Evolutionary conservation across 176 grass and related monocot species (phyloP), one percentile per base, ranked within the genome.

Genomic region (Carex cristatella): DNA sequence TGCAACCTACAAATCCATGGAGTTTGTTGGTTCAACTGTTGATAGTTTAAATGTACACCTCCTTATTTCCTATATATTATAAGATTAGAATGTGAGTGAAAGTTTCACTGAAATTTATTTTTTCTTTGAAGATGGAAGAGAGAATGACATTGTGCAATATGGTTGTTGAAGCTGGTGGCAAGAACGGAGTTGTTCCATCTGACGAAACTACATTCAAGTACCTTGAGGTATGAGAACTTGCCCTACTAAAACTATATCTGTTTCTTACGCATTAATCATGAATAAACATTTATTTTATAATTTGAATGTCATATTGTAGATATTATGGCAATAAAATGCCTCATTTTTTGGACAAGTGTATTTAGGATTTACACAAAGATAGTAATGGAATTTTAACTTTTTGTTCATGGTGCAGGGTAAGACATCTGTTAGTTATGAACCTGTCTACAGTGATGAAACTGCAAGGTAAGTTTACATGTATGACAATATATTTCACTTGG

Each of bases 111-210:
- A 11, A 35, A 59, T 82, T 19, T 28, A 19, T 30, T 42, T 71
- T 60, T 74, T 11, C 1, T 73, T 86, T 64, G 81, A 85, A 97
- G 95, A 94, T 98, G 90, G 95, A 98, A 87, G 95, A 98, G 83
- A 84, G 92, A 79, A 98, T 98, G 95, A 98, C 95, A 69, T 75
- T 94, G 31, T 94, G 95, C 82, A 94, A 98, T 65, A 94, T 98
- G 95, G 92, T 94, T 83, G 68, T 98, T 86, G 92, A 98, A 89
- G 95, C 95, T 68, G 95, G 92, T 37, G 92, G 95, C 13, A 98
- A 94, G 85, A 98, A 98, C 62, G 95, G 91, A 68, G 88, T 98
- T 48, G 86, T 98, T 16, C 89, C 95, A 87, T 84, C 91, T 77
- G 92, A 98, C 82, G 84, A 84, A 72, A 94, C 89, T 89, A 98